A percentile compares a stretch with the other conserved stretches of the same genome.
phyloP scores from a whole-genome alignment of 83 land plant genomes.

The Picea engelmannii region DNA sequence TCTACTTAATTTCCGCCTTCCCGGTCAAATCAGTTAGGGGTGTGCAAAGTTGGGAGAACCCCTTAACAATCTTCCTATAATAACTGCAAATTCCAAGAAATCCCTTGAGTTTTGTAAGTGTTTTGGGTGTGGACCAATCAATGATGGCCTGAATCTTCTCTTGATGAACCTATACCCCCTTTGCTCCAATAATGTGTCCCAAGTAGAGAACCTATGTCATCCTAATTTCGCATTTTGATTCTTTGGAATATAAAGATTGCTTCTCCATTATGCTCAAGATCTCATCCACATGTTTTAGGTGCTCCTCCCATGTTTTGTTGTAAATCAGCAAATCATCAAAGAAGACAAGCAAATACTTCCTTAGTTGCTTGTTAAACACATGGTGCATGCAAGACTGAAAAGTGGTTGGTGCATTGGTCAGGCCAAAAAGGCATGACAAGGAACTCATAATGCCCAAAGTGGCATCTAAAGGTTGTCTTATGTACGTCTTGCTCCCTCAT shows the following conservation, averaged over 20 bases:
- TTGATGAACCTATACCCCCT: constrained; percentile 7
- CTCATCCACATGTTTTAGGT: background rate
- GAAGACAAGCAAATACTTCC: constrained; percentile 14
- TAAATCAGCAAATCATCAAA: constrained; percentile 25
- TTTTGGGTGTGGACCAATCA: background rate
- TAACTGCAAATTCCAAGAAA: constrained; percentile 23
- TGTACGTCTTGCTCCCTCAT: too few relatives aligned
- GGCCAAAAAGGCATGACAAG: too few relatives aligned
- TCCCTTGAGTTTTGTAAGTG: background rate
- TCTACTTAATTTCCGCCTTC: background rate
- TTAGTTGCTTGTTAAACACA: background rate
- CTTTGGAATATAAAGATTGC: constrained; percentile 2
- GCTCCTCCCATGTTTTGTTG: constrained; percentile 10
- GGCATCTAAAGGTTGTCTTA: too few relatives aligned
- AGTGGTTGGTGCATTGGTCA: too few relatives aligned
- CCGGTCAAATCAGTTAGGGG: background rate
- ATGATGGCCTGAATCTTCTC: background rate
- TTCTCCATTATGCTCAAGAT: constrained; percentile 8
- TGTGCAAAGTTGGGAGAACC: background rate
- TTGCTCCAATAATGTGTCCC: constrained; percentile 7
- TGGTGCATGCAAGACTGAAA: constrained; percentile 2
- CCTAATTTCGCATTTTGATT: background rate
- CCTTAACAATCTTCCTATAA: constrained; percentile 11
- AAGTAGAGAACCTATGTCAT: background rate
- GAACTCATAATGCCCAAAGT: too few relatives aligned